Base-by-base conservation (phyloP, 768 basidiomycete species). In the Lactarius indigo region DNA sequence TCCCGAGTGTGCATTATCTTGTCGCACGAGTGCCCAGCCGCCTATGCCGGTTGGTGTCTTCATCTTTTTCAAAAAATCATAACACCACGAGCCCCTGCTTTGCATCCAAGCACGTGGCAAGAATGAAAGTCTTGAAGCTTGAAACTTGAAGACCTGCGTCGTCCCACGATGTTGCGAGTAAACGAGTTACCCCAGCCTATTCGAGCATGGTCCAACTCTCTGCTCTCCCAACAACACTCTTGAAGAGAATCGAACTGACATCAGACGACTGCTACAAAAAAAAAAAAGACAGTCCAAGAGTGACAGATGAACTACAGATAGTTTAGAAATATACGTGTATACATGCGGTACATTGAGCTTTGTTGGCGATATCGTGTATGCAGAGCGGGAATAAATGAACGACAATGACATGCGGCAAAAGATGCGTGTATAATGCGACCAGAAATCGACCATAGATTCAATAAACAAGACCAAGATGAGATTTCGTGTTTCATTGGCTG, bases 301-400 rank as follows among this genome's bases (percentile, higher is more conserved):
- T 28, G 28, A 44, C 26, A 26, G 35, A 50, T 61, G 18, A 60
- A 39, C 41, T 60, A 59, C 58, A 37, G 28, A 35, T 23, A 9
- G 50, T 59, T 31, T 67, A 67, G 31, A 17, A 17, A 58, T 47
- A 56, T 52, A 28, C 4, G 26, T 52, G 47, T 50, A 58, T 39
- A 50, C 30, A 58, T 57, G 26, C 35, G 4, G 31, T 66, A 61
- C 60, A 56, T 44, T 20, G 31, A 18, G n/a, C 31, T 17, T 17
- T 60, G 41, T 39, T 56, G 33, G 20, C 8, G 31, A 59, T 55
- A 64, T 64, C 28, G 52, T 57, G 33, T 68, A 50, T 47, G 60
- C 55, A 44, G 7, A 58, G 26, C 30, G 20, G 44, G 5, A 47
- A 6, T 23, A 59, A 58, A 47, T 56, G 31, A 55, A 52, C 41